Conservation (phyloP, 192 early-diverging fungal species). For the Endogone sp. region DNA sequence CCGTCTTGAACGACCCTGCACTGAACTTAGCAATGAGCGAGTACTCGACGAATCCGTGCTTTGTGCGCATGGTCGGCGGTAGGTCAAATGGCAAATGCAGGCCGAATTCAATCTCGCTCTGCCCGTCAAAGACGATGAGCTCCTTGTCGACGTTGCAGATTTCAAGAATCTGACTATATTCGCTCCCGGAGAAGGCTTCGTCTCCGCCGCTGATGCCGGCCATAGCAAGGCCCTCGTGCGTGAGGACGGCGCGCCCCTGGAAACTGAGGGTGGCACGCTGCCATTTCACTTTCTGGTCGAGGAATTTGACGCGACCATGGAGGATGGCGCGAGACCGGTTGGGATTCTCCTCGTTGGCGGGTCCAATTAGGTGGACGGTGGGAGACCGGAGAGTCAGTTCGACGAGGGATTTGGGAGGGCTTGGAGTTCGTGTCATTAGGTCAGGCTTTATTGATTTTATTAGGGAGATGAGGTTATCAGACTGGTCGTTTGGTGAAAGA, state of each 20-base stretch:
- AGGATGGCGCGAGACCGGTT: constrained; percentile 26
- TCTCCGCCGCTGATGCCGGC: constrained; percentile 2
- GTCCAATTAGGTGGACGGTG: constrained; percentile 28
- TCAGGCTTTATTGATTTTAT: neutral
- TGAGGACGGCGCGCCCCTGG: constrained; percentile 19
- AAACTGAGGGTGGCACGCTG: constrained; percentile 26
- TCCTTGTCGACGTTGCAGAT: constrained; percentile 35
- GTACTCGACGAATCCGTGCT: constrained; percentile 28
- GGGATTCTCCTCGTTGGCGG: constrained; percentile 26
- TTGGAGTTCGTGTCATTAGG: neutral
- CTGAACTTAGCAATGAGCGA: constrained; percentile 26
- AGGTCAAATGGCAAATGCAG: constrained; percentile 28
- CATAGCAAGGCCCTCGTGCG: constrained; percentile 12
- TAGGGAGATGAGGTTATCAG: neutral
- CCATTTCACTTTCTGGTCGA: constrained; percentile 27
- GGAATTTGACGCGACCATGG: constrained; percentile 19
- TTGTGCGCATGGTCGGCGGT: constrained; percentile 21
- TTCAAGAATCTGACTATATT: constrained; percentile 5
- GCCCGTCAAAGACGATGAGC: constrained; percentile 23
- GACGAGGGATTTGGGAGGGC: constrained; percentile 4
- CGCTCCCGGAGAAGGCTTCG: constrained; percentile 6
- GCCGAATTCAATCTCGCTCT: constrained; percentile 25
- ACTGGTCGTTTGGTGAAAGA: neutral
- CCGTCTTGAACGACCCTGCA: constrained; percentile 28
- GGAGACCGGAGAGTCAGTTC: constrained; percentile 4